phyloP scores from a whole-genome alignment of 1,139 yeast species.

The Geotrichum klebahnii region DNA sequence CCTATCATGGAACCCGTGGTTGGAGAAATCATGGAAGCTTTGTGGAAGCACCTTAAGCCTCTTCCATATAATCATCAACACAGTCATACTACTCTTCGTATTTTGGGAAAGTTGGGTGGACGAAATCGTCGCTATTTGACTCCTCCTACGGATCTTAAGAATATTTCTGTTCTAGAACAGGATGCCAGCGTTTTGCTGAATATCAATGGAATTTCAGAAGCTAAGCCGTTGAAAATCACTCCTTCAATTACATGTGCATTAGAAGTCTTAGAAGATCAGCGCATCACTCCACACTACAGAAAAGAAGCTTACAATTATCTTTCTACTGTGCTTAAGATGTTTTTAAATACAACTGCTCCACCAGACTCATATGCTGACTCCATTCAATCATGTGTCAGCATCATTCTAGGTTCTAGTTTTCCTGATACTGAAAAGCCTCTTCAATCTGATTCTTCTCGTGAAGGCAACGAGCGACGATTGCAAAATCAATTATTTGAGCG shows the following conservation, averaged over 20 bases:
- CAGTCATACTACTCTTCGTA: conserved; percentile 89
- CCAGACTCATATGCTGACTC: conserved; percentile 52
- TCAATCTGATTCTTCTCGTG: conserved; percentile 38
- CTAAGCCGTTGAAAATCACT: conserved; percentile 69
- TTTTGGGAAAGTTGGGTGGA: conserved; percentile 93
- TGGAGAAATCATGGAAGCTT: conserved; percentile 86
- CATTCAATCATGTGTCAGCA: conserved; percentile 49
- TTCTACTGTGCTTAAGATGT: conserved; percentile 60
- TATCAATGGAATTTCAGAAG: conserved; percentile 62
- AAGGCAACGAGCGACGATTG: conserved; percentile 52
- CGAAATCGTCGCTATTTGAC: conserved; percentile 81
- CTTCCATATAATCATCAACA: conserved; percentile 88
- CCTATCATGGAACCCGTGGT: conserved; percentile 95
- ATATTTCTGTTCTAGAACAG: conserved; percentile 58
- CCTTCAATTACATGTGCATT: conserved; percentile 78
- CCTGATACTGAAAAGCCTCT: conserved; percentile 36
- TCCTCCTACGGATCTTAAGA: conserved; percentile 62
- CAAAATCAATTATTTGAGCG: conserved; percentile 52
- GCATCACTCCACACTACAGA: conserved; percentile 63
- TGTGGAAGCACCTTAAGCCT: conserved; percentile 89
- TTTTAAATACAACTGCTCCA: conserved; percentile 62
- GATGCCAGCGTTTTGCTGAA: conserved; percentile 65
- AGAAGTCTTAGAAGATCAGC: conserved; percentile 59
- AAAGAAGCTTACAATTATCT: conserved; percentile 73
- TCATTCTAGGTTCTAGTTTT: conserved; percentile 49